Conservation (phyloP, 176 grass and related monocot species). For the Paspalum vaginatum region DNA sequence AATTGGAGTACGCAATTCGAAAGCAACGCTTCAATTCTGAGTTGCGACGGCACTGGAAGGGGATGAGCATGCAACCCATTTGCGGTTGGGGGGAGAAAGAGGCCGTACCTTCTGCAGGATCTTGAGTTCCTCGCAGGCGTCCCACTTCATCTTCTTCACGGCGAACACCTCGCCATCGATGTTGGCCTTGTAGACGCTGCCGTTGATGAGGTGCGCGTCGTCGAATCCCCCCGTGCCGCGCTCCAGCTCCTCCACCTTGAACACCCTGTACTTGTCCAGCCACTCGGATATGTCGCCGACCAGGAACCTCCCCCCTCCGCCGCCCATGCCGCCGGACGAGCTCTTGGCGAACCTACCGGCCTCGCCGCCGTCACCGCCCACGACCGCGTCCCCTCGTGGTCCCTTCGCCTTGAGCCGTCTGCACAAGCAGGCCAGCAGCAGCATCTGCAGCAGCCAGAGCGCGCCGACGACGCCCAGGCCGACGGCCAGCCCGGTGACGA, state of each 20-base stretch:
- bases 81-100: neutral
- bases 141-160: slow-evolving; percentile 98
- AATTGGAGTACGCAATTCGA: neutral
- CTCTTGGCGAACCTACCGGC: slow-evolving; percentile 38
- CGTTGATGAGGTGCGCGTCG: slow-evolving; percentile 62
- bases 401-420: slow-evolving; percentile 45
- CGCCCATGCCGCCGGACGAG: slow-evolving; percentile 24
- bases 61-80: slow-evolving; percentile 11
- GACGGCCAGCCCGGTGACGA: slow-evolving; percentile 64
- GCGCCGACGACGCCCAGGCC: slow-evolving; percentile 61
- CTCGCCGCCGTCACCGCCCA: slow-evolving; percentile 26
- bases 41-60: neutral
- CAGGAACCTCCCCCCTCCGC: slow-evolving; percentile 51
- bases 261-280: slow-evolving; percentile 97
- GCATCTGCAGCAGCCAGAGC: slow-evolving; percentile 57
- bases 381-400: slow-evolving; percentile 21
- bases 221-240: slow-evolving; percentile 63
- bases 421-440: slow-evolving; percentile 57
- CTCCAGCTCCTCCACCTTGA: slow-evolving; percentile 74
- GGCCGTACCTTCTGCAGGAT: slow-evolving; percentile 88
- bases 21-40: neutral
- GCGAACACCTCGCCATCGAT: slow-evolving; percentile 84
- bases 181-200: slow-evolving; percentile 82
- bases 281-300: slow-evolving; percentile 81
- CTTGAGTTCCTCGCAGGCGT: slow-evolving; percentile 95